Base-by-base conservation (phyloP, 2,329 filamentous ascomycete species). In the Hypoxylon sp. region DNA sequence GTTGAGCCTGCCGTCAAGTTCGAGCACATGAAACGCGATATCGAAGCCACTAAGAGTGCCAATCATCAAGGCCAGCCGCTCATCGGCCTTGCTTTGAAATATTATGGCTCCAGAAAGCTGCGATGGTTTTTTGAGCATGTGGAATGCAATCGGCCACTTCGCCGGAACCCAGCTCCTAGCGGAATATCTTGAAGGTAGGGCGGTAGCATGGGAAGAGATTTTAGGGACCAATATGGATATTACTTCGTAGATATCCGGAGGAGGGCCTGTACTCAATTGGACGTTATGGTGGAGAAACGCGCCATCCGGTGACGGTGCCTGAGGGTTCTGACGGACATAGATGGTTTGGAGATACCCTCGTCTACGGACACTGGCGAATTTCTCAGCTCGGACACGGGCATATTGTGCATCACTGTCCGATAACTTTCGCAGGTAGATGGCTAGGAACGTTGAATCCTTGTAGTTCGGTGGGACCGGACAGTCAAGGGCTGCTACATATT, bases 391-490 rank as follows among this genome's bases (percentile, higher is more conserved):
- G 1, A 78, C 63, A 10, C 78, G 75, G 2, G 72, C 73, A 54
- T 77, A 77, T 33, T 75, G 75, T 26, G 73, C 53, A 11, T 73
- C 67, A 1, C 60, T 70, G 6, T 66, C 54, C 1, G 72, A 77
- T 26, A 79, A 53, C 39, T 75, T 78, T 24, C 73, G 63, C 13
- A 80, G 66, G 47, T 78, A 77, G 11, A 80, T 74, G 14, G 73
- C 74, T 2, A 79, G 61, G 58, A 78, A 80, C 6, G 65, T 73
- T 6, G 67, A 67, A 29, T 75, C 75, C 14, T 74, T 63, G 52
- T 78, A 78, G 6, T 75, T 72, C 10, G 75, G 76, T 2, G 78
- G 78, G 1, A 72, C 66, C 0, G 78, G 77, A 44, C 78, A 80
- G 57, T 80, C 74, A 10, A 80, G 64, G 0, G 74, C 75, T 3